Conservation (phyloP, 805 yeast species). For the Candida fluviatilis region DNA sequence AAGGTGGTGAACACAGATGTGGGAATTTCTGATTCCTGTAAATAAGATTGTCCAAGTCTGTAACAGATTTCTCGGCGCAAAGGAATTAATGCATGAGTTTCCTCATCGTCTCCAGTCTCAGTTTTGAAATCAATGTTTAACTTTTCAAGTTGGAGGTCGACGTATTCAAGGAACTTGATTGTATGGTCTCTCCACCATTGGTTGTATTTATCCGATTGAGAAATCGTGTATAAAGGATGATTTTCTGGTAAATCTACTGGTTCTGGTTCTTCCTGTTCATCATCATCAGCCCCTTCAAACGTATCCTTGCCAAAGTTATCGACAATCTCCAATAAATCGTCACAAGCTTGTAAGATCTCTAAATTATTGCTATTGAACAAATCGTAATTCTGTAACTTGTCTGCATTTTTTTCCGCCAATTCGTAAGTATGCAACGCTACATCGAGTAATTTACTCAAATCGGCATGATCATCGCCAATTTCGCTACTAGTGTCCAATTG, state of each 20-base stretch:
- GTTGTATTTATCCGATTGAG: constrained; percentile 41
- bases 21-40: constrained; percentile 64
- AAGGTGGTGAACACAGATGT: constrained; percentile 50
- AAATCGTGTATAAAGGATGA: constrained; percentile 54
- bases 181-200: constrained; percentile 54
- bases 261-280: constrained; percentile 38
- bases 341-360: constrained; percentile 54
- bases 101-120: constrained; percentile 5
- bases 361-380: constrained; percentile 40
- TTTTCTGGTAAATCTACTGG: constrained; percentile 37
- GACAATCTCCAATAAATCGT: constrained; percentile 65
- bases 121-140: constrained; percentile 2
- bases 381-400: constrained; percentile 18
- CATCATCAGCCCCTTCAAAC: constrained; percentile 48
- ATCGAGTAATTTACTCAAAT: constrained; percentile 40
- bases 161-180: constrained; percentile 24
- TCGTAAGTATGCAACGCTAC: constrained; percentile 45
- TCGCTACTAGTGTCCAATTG: constrained; percentile 41
- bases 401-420: constrained; percentile 31
- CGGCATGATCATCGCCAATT: constrained; percentile 24
- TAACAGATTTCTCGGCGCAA: constrained; percentile 41
- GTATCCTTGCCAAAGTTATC: constrained; percentile 59
- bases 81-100: constrained; percentile 7
- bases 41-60: constrained; percentile 57
- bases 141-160: constrained; percentile 17